Evolutionary conservation across 2,329 filamentous ascomycete genomes (phyloP), one percentile per base, ranked within the genome.

Genomic region (Nothophoma quercina): DNA sequence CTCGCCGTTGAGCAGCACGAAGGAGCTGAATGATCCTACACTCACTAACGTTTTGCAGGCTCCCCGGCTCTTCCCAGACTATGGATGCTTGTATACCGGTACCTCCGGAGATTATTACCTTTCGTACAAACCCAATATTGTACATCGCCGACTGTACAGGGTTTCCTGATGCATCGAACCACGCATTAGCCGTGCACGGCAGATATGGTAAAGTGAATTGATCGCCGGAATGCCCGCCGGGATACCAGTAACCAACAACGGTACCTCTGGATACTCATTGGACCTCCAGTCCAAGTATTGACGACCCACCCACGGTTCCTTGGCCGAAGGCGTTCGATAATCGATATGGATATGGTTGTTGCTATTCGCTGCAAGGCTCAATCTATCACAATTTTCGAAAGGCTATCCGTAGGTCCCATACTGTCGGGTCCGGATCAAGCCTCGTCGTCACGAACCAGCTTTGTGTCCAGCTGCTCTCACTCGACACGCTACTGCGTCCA

Each of bases 391-490:
- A 30, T n/a, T 21, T 26, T 10, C 19, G 23, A 36, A 25, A 46
- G 35, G n/a, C 35, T 46, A 43, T 52, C 19, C 32, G 34, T 12
- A 9, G 38, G 33, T 22, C 29, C 50, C 50, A 44, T 35, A 38
- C 50, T 48, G 38, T 48, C 50, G 50, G 50, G 39, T 43, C 39
- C 13, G 15, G n/a, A 5, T 34, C 43, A 53, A 53, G 43, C 50
- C 50, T 39, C 50, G 35, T 42, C 39, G 43, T 43, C 50, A 48
- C 23, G 50, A 19, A 21, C 19, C 32, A 29, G 10, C 12, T 26
- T 29, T 7, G 32, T n/a, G 13, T 22, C 22, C 34, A 43, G 40
- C 41, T 44, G 2, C 34, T 34, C 21, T 16, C 19, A 26, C 47
- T n/a, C 30, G 18, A 40, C 32, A 22, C 25, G 19, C 29, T 22